Evolutionary conservation across 768 basidiomycete genomes (phyloP).

Genomic region (Termitomyces sp.): DNA sequence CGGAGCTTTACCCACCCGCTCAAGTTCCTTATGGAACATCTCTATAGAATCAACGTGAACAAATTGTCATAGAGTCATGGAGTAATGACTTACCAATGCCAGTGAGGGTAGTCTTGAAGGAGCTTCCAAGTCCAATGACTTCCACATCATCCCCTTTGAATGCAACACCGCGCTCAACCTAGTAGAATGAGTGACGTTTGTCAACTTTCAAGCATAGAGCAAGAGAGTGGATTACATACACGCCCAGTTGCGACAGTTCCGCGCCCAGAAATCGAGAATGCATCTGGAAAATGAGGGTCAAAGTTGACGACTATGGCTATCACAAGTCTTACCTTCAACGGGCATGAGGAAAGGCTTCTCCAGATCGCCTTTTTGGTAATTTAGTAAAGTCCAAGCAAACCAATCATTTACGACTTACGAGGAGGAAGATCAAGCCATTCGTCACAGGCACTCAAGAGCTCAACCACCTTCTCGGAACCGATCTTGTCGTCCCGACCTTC

Average conservation of each 20-base stretch:
- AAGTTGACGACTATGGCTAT: background rate
- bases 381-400: background rate
- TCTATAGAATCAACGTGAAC: slow-evolving; percentile 45
- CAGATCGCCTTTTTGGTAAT: slow-evolving; percentile 69
- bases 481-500: slow-evolving; percentile 81
- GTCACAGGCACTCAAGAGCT: slow-evolving; percentile 86
- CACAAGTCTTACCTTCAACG: slow-evolving; percentile 63
- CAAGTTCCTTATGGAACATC: slow-evolving; percentile 99
- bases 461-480: slow-evolving; percentile 77
- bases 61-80: background rate
- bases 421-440: slow-evolving; percentile 91
- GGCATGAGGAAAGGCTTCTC: slow-evolving; percentile 98
- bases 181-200: slow-evolving; percentile 7
- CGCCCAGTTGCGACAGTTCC: slow-evolving; percentile 97
- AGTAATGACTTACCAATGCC: slow-evolving; percentile 69
- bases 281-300: slow-evolving; percentile 44
- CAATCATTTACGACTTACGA: slow-evolving; percentile 49
- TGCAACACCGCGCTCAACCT: slow-evolving; percentile 92
- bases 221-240: slow-evolving; percentile 39
- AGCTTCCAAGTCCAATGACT: slow-evolving; percentile 80
- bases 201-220: background rate
- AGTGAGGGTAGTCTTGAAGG: slow-evolving; percentile 90
- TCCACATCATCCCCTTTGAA: slow-evolving; percentile 93
- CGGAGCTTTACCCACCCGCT: slow-evolving; percentile 59
- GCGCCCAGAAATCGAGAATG: slow-evolving; percentile 97